Percentiles rank a stretch among this genome's conserved stretches.
phyloP scores from a whole-genome alignment of 202 grass and related monocot genomes.

The Dendrocalamus latiflorus region DNA sequence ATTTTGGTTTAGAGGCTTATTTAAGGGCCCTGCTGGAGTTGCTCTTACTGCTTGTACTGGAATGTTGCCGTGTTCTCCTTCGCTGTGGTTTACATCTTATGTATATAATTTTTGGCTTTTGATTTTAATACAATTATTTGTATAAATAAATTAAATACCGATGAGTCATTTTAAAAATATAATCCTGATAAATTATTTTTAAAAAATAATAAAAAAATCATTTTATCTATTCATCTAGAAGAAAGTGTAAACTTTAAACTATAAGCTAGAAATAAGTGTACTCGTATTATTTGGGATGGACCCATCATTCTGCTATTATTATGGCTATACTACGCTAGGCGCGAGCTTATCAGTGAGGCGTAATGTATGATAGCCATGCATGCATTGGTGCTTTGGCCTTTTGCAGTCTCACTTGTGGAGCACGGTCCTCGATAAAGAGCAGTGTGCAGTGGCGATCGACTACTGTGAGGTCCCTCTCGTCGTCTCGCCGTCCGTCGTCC shows the following conservation, averaged over 20 bases:
- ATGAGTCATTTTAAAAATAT: too few species aligned
- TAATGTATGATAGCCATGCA: background rate
- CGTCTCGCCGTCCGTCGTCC: background rate
- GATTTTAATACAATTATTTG: too few species aligned
- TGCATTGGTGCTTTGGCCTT: background rate
- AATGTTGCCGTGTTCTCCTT: background rate
- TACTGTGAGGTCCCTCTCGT: background rate
- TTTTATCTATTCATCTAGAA: too few species aligned
- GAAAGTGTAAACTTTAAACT: too few species aligned
- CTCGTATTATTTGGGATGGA: background rate
- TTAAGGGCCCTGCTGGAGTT: too few species aligned
- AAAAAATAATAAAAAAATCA: too few species aligned
- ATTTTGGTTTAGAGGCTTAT: too few species aligned
- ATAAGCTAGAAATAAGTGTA: accelerated
- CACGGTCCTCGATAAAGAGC: background rate
- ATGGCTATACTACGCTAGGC: background rate
- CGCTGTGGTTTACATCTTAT: accelerated
- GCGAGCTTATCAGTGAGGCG: background rate
- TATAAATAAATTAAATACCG: too few species aligned
- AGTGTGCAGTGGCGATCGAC: background rate
- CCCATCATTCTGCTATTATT: conserved; percentile 28
- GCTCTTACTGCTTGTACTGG: background rate
- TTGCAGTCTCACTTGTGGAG: background rate
- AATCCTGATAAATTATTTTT: too few species aligned
- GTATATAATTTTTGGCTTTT: too few species aligned